Percentiles rank a stretch among this genome's conserved stretches.
Conservation (phyloP, 768 basidiomycete species). For the Boletus eberwhitei region DNA sequence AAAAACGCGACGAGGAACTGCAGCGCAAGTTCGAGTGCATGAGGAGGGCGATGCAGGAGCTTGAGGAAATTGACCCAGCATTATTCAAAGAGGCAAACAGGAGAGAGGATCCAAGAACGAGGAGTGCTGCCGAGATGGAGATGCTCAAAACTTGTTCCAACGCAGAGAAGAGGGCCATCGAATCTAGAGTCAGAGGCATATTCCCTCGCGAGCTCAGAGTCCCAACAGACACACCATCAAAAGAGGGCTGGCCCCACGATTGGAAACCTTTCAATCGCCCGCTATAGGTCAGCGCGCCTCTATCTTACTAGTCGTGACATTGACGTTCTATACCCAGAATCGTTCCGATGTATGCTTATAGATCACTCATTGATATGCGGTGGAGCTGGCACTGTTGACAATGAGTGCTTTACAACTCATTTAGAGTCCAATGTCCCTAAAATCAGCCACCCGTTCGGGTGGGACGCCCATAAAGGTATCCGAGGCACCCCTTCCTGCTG, state of each 20-base stretch:
- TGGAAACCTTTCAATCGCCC: constrained; percentile 68
- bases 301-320: neutral
- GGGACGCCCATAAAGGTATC: constrained; percentile 35
- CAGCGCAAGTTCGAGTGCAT: constrained; percentile 78
- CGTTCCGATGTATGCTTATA: neutral
- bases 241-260: constrained; percentile 82
- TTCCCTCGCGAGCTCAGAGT: constrained; percentile 86
- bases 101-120: constrained; percentile 68
- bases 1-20: constrained; percentile 64
- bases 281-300: constrained; percentile 25
- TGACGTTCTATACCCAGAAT: constrained; percentile 4
- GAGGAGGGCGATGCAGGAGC: constrained; percentile 80
- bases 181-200: constrained; percentile 74
- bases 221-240: constrained; percentile 82
- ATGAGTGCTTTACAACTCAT: constrained; percentile 6
- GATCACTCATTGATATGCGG: neutral
- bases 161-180: constrained; percentile 65
- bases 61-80: constrained; percentile 48
- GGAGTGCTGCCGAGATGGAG: constrained; percentile 54
- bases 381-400: neutral
- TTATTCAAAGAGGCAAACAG: constrained; percentile 72
- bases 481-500: constrained; percentile 37
- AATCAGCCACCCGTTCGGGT: constrained; percentile 31
- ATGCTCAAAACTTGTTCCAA: constrained; percentile 59
- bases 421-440: constrained; percentile 29